Conservation (phyloP, 202 grass and related monocot genomes). For the Musa balbisiana region DNA sequence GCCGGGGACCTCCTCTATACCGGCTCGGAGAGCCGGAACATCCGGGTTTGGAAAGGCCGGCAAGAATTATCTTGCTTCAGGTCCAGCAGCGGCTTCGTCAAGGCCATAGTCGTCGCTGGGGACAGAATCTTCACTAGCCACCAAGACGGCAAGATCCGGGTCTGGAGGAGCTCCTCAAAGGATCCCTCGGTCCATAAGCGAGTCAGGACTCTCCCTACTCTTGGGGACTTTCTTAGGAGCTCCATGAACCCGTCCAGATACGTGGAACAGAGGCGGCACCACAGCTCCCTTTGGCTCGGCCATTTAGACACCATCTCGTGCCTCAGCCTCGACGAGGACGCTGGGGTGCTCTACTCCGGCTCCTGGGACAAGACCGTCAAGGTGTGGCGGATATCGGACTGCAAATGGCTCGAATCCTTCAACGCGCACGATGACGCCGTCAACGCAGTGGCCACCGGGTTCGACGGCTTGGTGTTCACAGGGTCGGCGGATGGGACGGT, state of each 20-base stretch:
- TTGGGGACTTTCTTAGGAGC: neutral
- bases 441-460: neutral
- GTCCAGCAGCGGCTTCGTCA: conserved; percentile 1
- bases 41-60: neutral
- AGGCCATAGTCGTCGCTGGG: conserved; percentile 4
- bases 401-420: neutral
- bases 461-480: neutral
- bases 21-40: conserved; percentile 4
- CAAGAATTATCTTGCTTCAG: neutral
- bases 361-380: conserved; percentile 7
- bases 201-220: neutral
- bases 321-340: conserved; percentile 2
- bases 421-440: conserved; percentile 7
- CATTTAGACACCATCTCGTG: conserved; percentile 1
- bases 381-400: conserved; percentile 2
- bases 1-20: neutral
- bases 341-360: neutral
- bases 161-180: neutral
- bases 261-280: neutral
- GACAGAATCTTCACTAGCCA: conserved; percentile 3
- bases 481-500: conserved; percentile 7
- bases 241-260: neutral
- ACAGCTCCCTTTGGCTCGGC: neutral
- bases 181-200: neutral
- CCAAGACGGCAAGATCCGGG: conserved; percentile 3